These are phyloP conservation scores for Kwoniella dejecticola DNA, from an alignment of 768 basidiomycete species.

Conservation along the genomic window DNA sequence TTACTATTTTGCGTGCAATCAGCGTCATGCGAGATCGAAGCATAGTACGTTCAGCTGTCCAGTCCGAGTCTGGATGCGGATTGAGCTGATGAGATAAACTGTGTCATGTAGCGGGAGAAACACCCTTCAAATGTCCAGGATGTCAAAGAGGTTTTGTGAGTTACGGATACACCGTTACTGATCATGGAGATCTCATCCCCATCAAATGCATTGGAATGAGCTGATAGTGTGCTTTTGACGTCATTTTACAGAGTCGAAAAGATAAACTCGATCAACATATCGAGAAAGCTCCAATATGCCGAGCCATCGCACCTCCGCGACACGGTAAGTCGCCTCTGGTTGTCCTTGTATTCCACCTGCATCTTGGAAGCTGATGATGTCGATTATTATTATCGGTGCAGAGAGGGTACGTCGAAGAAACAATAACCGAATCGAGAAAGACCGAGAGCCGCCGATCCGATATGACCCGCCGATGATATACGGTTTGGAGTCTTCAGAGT, in stretches of 20 bases:
- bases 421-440: too few species aligned
- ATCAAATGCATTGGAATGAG: too few species aligned
- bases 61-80: neutral
- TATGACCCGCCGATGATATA: too few species aligned
- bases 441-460: too few species aligned
- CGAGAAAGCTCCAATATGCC: conserved; percentile 14
- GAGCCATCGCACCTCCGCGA: conserved; percentile 10
- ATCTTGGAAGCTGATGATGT: too few species aligned
- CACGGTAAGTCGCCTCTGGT: conserved; percentile 11
- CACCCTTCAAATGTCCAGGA: conserved; percentile 21
- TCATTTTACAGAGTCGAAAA: conserved; percentile 18
- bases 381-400: too few species aligned
- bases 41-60: conserved; percentile 11
- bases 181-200: too few species aligned
- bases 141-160: conserved; percentile 23
- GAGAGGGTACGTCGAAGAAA: too few species aligned
- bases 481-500: too few species aligned
- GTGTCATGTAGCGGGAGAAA: conserved; percentile 13
- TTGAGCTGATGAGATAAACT: neutral
- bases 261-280: conserved; percentile 30
- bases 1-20: neutral
- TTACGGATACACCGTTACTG: neutral
- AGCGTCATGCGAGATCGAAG: conserved; percentile 19
- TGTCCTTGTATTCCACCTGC: too few species aligned
- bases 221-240: too few species aligned